phyloP scores from a whole-genome alignment of 2,329 filamentous ascomycete species.

The Stemphylium lycopersici region DNA sequence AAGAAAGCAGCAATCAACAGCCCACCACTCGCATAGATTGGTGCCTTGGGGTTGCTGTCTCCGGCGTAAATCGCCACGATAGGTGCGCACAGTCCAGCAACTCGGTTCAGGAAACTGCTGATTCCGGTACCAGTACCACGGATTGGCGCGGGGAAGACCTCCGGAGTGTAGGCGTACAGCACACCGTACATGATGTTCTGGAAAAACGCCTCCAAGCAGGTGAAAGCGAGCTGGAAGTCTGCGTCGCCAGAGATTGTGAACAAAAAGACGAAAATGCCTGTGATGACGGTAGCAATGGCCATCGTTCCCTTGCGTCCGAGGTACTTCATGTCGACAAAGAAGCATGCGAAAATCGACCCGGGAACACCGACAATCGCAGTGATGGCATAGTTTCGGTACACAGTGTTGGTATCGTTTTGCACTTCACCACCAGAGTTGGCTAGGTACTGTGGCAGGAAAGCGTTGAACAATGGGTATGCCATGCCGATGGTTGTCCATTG shows the following conservation, averaged over 20 bases:
- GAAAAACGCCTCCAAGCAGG: slow-evolving; percentile 71
- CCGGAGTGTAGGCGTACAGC: slow-evolving; percentile 77
- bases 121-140: slow-evolving; percentile 76
- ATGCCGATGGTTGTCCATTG: slow-evolving; percentile 84
- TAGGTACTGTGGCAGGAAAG: slow-evolving; percentile 87
- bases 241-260: slow-evolving; percentile 66
- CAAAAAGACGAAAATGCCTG: slow-evolving; percentile 71
- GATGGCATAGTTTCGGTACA: slow-evolving; percentile 84
- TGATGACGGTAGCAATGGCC: slow-evolving; percentile 69
- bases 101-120: slow-evolving; percentile 71
- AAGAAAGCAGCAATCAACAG: slow-evolving; percentile 53
- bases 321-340: slow-evolving; percentile 73
- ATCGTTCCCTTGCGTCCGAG: slow-evolving; percentile 76
- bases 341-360: slow-evolving; percentile 75
- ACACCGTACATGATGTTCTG: slow-evolving; percentile 69
- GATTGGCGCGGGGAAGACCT: slow-evolving; percentile 75
- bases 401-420: slow-evolving; percentile 39
- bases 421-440: slow-evolving; percentile 58
- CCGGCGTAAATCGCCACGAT: slow-evolving; percentile 63
- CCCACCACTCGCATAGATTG: slow-evolving; percentile 52
- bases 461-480: slow-evolving; percentile 87
- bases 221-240: slow-evolving; percentile 67
- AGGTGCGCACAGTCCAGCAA: slow-evolving; percentile 71
- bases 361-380: slow-evolving; percentile 78
- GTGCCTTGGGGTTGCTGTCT: slow-evolving; percentile 46